Evolutionary conservation across 164 flowering plant species (phyloP).

Genomic region (Houttuynia cordata): DNA sequence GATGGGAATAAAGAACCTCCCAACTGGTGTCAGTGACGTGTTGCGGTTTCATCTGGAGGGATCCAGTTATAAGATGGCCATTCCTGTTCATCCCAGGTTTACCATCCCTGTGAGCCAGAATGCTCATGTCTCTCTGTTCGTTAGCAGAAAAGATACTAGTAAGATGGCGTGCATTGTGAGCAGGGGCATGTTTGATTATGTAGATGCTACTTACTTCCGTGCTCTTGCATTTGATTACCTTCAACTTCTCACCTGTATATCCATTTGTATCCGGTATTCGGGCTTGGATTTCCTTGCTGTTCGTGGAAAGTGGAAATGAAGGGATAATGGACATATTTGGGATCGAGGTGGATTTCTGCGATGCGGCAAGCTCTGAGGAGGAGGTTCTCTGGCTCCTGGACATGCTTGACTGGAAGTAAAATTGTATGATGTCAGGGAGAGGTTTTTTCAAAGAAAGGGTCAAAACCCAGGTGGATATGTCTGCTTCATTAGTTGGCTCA

Average conservation of each 20-base stretch:
- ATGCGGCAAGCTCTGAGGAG: constrained; percentile 62
- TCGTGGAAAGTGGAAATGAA: constrained; percentile 49
- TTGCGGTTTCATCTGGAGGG: constrained; percentile 40
- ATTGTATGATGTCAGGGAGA: no score
- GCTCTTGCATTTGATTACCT: constrained; percentile 82
- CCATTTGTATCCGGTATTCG: constrained; percentile 62
- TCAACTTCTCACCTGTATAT: constrained; percentile 62
- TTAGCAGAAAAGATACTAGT: constrained; percentile 56
- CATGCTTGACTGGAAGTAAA: constrained; percentile 76
- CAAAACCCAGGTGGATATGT: no score
- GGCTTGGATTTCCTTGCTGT: constrained; percentile 81
- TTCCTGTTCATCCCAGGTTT: constrained; percentile 55
- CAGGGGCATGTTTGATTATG: constrained; percentile 58
- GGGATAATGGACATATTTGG: constrained; percentile 62
- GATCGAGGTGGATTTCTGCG: constrained; percentile 77
- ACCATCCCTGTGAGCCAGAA: constrained; percentile 37
- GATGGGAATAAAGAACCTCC: constrained; percentile 38
- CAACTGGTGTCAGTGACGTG: constrained; percentile 39
- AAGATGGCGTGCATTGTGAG: constrained; percentile 56
- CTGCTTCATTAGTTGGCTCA: no score
- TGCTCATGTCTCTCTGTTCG: constrained; percentile 60
- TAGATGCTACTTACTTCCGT: constrained; percentile 52
- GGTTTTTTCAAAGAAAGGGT: no score
- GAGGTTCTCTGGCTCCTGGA: constrained; percentile 85
- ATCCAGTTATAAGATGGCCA: constrained; percentile 66